These are phyloP conservation scores for Ailanthus altissimus DNA, from an alignment of 345 rosid genomes.

Conservation along the genomic window DNA sequence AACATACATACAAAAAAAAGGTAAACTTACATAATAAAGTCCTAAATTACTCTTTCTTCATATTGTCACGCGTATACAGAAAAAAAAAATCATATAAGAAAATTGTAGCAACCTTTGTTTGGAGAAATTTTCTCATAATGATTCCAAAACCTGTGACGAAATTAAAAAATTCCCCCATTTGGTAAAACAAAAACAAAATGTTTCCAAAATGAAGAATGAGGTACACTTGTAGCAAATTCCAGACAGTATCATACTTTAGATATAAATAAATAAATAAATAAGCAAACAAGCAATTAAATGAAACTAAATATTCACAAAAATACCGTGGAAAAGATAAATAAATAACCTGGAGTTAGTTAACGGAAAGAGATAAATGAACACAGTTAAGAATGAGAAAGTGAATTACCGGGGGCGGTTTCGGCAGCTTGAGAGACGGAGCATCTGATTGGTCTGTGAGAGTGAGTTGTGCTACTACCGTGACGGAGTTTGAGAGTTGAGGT, in stretches of 20 bases:
- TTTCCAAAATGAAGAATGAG: not conserved
- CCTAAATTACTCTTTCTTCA: not conserved
- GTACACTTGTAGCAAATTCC: not conserved
- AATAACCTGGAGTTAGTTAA: slow-evolving; percentile 5
- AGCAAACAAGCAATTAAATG: too few relatives aligned
- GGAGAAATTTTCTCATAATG: not conserved
- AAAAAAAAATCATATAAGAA: too few relatives aligned
- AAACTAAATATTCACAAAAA: not conserved
- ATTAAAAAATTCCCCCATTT: not conserved
- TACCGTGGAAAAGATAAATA: too few relatives aligned
- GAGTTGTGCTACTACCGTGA: slow-evolving; percentile 27
- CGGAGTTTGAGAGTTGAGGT: slow-evolving; percentile 43
- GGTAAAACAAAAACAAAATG: not conserved
- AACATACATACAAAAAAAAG: not conserved
- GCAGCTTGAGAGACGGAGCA: slow-evolving; percentile 70
- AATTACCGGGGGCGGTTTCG: slow-evolving; percentile 56
- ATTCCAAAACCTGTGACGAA: not conserved
- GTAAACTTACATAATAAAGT: not conserved
- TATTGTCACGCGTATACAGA: not conserved
- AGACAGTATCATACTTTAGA: not conserved
- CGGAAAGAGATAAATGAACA: not conserved
- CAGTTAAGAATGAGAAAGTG: not conserved
- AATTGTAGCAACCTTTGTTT: not conserved
- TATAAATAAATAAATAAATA: too few relatives aligned
- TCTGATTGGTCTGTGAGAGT: slow-evolving; percentile 40